A percentile compares a stretch with the other conserved stretches of the same genome.
Evolutionary conservation across 176 grass and related monocot genomes (phyloP).

Genomic region (Oryza glaberrima): DNA sequence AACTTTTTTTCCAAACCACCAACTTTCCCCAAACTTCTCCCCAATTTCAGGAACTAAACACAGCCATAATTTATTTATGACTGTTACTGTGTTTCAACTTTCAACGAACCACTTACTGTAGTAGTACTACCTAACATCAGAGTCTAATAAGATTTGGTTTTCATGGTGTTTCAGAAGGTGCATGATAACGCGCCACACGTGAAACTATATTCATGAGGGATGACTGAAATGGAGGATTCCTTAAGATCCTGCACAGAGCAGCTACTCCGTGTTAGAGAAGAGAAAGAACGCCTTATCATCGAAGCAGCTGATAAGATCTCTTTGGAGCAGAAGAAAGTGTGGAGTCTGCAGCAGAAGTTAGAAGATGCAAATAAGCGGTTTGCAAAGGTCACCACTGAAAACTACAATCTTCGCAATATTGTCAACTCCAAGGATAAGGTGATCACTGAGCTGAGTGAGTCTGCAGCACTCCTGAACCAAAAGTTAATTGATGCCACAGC

Average conservation of each 20-base stretch:
- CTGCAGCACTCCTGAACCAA: conserved; percentile 45
- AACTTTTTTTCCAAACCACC: too few species aligned
- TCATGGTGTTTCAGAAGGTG: conserved; percentile 45
- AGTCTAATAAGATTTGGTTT: conserved; percentile 29
- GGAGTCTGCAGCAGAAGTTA: conserved; percentile 45
- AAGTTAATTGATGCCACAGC: conserved; percentile 48
- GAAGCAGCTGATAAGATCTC: conserved; percentile 54
- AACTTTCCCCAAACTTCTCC: too few species aligned
- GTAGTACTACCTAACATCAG: background rate
- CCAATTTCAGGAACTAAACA: too few species aligned
- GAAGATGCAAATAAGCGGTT: conserved; percentile 50
- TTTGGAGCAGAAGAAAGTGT: conserved; percentile 41
- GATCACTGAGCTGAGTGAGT: conserved; percentile 54
- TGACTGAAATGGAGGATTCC: conserved; percentile 39
- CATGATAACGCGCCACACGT: conserved; percentile 26
- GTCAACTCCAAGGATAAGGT: conserved; percentile 61
- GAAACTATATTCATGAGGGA: conserved; percentile 28
- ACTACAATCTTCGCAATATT: conserved; percentile 51
- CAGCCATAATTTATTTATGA: background rate
- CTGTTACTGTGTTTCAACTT: conserved; percentile 1
- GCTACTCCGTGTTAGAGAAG: conserved; percentile 42
- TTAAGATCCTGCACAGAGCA: conserved; percentile 50
- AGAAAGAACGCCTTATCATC: conserved; percentile 51
- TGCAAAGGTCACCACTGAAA: conserved; percentile 46
- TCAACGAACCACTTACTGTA: background rate